Percentiles rank a stretch among this genome's conserved stretches.
Evolutionary conservation across 2,329 filamentous ascomycete genomes (phyloP).

Genomic region (Lomentospora prolificans): DNA sequence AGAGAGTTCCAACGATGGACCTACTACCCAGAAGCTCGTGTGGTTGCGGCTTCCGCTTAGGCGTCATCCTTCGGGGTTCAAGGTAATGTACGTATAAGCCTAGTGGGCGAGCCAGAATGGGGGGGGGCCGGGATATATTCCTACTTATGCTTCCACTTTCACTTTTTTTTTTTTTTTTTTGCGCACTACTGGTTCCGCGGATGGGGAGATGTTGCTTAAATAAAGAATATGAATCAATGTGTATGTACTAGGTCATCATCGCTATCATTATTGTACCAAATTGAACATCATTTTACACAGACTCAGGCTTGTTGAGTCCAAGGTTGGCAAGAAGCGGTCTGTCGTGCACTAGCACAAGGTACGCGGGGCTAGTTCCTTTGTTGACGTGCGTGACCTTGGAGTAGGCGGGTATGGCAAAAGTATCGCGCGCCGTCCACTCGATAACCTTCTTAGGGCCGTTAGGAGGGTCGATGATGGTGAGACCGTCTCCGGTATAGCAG

Average conservation of each 20-base stretch:
- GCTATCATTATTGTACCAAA: background rate
- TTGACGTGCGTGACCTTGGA: constrained; percentile 35
- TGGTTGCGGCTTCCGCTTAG: too few relatives aligned
- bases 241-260: background rate
- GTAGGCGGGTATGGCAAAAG: constrained; percentile 44
- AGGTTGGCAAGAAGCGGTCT: constrained; percentile 22
- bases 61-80: too few relatives aligned
- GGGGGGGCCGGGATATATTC: too few relatives aligned
- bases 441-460: constrained; percentile 22
- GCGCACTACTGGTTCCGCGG: too few relatives aligned
- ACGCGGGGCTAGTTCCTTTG: constrained; percentile 19
- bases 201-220: too few relatives aligned
- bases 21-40: too few relatives aligned
- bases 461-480: constrained; percentile 26
- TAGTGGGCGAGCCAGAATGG: too few relatives aligned
- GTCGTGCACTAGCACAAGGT: constrained; percentile 25
- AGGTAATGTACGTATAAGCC: too few relatives aligned
- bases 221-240: background rate
- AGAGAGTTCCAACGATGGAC: too few relatives aligned
- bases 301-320: constrained; percentile 15
- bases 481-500: constrained; percentile 36
- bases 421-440: constrained; percentile 37
- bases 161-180: too few relatives aligned
- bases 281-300: background rate
- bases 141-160: too few relatives aligned